Evolutionary conservation across 306 rosid genomes (phyloP), one percentile per base, ranked within the genome.

Genomic region (Hippophae tibetana): DNA sequence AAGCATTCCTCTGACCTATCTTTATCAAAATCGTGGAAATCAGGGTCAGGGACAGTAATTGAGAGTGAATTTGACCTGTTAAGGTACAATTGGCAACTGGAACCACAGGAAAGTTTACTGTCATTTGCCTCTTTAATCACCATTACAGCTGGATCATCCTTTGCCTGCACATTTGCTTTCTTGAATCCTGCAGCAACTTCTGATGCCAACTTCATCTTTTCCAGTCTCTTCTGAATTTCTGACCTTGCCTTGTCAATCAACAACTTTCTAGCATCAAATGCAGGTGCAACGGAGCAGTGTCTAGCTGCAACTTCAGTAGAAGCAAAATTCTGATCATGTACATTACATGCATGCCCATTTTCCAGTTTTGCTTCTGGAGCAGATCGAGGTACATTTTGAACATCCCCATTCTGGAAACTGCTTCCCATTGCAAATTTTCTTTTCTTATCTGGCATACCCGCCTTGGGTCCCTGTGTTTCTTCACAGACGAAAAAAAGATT

Each of bases 1-100:
- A 93, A 93, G 75, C 97, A 86, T 70, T 86, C 85, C 76, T 93
- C 99, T 12, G 95, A 78, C 62, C 99, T 84, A 70, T 88, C 97
- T 46, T 82, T 84, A 72, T 93, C 99, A 47, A 93, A 93, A 75
- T 88, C 96, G 67, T 93, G 97, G 73, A 93, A 93, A 80, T 93
- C 99, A 1, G 99, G 73, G 78, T 93, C 99, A 50, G 99, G 99
- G 57, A 93, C 97, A 13, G 63, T 82, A 27, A 84, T 74, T 47
- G 88, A 71, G 66, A 75, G 47, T 27, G 96, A 81, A 70, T 65
- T 77, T 59, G 75, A 23, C 73, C 78, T 82, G 63, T 70, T 65
- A 47, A 53, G 70, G 61, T 80, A 79, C 54, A 83, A 61, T 62
- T 68, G 82, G 52, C 44, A 73, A 71, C 78, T 79, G 59, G 78